Conservation (phyloP, 352 stramenopile genomes). For the Globisporangium paddicum region DNA sequence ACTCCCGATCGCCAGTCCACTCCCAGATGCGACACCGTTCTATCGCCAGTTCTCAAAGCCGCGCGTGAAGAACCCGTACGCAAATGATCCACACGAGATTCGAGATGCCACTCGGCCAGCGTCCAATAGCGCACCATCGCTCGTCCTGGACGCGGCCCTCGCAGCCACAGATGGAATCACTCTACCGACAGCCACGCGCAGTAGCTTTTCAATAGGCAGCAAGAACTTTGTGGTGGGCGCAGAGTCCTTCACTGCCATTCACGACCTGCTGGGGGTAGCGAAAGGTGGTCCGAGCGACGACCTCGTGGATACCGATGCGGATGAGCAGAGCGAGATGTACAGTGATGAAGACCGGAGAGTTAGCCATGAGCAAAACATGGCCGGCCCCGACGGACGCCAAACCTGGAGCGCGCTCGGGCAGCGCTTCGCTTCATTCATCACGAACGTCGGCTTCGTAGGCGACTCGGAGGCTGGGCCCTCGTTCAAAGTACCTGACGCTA, state of each 20-base stretch:
- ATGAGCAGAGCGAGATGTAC: constrained; percentile 8
- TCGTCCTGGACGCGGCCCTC: not conserved
- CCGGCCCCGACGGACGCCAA: not conserved
- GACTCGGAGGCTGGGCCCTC: not conserved
- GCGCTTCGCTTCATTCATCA: constrained; percentile 1
- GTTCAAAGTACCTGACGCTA: not conserved
- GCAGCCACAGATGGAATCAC: not conserved
- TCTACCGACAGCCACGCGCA: not conserved
- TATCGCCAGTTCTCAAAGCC: constrained; percentile 10
- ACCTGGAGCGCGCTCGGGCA: not conserved
- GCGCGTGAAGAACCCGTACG: constrained; percentile 8
- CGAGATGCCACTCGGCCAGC: not conserved
- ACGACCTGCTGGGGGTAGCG: not conserved
- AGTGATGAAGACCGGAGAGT: not conserved
- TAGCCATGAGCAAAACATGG: not conserved
- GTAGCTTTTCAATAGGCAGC: not conserved
- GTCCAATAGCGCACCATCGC: not conserved
- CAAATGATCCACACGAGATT: constrained; percentile 6
- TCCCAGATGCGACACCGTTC: constrained; percentile 11
- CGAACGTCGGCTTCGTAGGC: constrained; percentile 1
- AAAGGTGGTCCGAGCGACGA: not conserved
- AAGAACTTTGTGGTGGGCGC: not conserved
- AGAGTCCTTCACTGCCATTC: not conserved
- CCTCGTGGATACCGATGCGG: not conserved
- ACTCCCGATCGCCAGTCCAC: constrained; percentile 1